These are phyloP conservation scores for Gynochthodes officinalis DNA, from an alignment of 257 asterid species.

Conservation along the genomic window DNA sequence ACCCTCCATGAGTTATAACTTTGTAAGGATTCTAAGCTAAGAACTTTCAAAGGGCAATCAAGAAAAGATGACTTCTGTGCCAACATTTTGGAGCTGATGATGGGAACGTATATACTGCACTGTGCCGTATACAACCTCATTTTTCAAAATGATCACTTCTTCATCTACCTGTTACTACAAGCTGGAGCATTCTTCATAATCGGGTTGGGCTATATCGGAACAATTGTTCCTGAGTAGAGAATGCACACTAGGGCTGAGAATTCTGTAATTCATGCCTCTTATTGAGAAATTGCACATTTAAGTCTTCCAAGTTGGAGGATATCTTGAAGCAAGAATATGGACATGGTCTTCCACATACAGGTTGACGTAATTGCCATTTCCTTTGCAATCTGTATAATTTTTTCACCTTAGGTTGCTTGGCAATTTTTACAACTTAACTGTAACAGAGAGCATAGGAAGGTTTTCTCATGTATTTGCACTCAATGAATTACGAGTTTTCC, in stretches of 20 bases:
- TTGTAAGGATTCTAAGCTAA: background rate
- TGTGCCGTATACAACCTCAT: too few species aligned
- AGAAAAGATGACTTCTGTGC: background rate
- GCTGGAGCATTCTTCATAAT: too few species aligned
- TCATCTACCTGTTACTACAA: too few species aligned
- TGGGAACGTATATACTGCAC: too few species aligned
- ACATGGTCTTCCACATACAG: background rate
- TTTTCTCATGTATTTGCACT: background rate
- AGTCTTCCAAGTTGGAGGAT: too few species aligned
- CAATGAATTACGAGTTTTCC: background rate
- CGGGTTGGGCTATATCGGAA: too few species aligned
- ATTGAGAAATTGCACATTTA: too few species aligned
- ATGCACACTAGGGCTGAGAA: too few species aligned
- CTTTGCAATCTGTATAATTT: background rate
- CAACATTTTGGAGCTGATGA: too few species aligned
- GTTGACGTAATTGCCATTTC: background rate
- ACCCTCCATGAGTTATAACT: conserved; percentile 14
- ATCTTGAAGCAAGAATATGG: background rate
- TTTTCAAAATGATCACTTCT: too few species aligned
- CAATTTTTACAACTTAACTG: background rate
- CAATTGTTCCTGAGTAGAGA: too few species aligned
- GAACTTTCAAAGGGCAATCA: background rate
- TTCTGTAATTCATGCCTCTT: too few species aligned
- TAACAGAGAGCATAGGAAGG: background rate
- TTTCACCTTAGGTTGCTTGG: background rate